Conservation (phyloP, 176 grass and related monocot genomes). For the Saccharum officinarum region DNA sequence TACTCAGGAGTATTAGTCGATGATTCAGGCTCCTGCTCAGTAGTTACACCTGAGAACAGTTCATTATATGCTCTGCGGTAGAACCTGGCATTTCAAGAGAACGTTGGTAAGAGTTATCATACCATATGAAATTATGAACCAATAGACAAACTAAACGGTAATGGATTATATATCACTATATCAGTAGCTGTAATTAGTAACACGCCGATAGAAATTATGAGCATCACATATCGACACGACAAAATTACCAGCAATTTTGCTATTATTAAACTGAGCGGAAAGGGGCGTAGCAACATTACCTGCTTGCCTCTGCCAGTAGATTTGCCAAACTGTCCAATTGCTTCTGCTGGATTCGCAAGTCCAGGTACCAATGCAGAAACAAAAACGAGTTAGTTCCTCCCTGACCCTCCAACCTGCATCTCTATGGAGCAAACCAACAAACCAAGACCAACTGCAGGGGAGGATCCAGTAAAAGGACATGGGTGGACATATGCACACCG, state of each 20-base stretch:
- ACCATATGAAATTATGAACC: not conserved
- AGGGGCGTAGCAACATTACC: constrained; percentile 33
- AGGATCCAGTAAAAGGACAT: not conserved
- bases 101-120: not conserved
- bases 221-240: not conserved
- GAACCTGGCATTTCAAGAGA: constrained; percentile 56
- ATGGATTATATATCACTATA: not conserved
- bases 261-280: constrained; percentile 12
- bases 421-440: not conserved
- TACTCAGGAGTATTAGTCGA: constrained; percentile 48
- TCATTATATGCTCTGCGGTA: constrained; percentile 76
- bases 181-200: not conserved
- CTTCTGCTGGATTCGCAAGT: constrained; percentile 63
- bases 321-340: constrained; percentile 59
- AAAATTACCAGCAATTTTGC: not conserved
- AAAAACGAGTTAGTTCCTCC: constrained; percentile 27
- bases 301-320: constrained; percentile 71
- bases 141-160: not conserved
- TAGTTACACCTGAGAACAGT: constrained; percentile 58
- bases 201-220: not conserved
- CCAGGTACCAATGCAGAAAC: constrained; percentile 25
- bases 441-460: not conserved
- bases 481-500: too few relatives aligned
- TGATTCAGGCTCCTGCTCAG: constrained; percentile 34
- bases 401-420: not conserved